These are phyloP conservation scores for Suillus bovinus DNA, from an alignment of 768 basidiomycete genomes.

Conservation along the genomic window DNA sequence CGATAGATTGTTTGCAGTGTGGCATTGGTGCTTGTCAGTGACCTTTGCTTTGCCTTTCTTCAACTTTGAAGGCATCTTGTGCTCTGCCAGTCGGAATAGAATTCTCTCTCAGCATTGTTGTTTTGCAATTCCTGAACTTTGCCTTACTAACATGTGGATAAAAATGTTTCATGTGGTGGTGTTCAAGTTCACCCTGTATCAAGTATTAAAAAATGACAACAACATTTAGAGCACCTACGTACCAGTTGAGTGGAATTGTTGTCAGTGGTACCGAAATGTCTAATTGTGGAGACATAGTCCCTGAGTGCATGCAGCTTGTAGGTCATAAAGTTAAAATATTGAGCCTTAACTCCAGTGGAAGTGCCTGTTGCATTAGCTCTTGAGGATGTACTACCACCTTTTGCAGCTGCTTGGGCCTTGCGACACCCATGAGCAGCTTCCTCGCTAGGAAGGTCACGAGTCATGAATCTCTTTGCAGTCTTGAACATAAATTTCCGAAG, in stretches of 20 bases:
- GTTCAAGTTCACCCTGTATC: slow-evolving; percentile 40
- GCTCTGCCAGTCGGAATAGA: slow-evolving; percentile 6
- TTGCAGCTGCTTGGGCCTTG: not conserved
- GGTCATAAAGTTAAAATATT: slow-evolving; percentile 19
- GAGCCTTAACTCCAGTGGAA: not conserved
- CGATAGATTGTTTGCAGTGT: not conserved
- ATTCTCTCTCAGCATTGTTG: slow-evolving; percentile 20
- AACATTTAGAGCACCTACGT: not conserved
- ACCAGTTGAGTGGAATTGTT: slow-evolving; percentile 40
- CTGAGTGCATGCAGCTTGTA: slow-evolving; percentile 37
- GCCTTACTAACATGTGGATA: slow-evolving; percentile 40
- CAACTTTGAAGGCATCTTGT: not conserved
- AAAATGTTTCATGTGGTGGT: slow-evolving; percentile 36
- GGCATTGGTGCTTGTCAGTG: not conserved
- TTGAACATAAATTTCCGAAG: slow-evolving; percentile 25
- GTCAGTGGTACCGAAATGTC: slow-evolving; percentile 35
- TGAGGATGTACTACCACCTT: not conserved
- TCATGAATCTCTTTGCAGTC: slow-evolving; percentile 24
- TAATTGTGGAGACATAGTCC: slow-evolving; percentile 31
- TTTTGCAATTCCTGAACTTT: slow-evolving; percentile 32
- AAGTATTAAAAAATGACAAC: not conserved
- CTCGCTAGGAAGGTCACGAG: slow-evolving; percentile 34
- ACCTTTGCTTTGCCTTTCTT: slow-evolving; percentile 6
- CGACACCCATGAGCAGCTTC: slow-evolving; percentile 23
- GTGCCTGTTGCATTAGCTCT: not conserved